These are phyloP conservation scores for Penstemon barbatus DNA, from an alignment of 257 asterid species.

Conservation along the genomic window DNA sequence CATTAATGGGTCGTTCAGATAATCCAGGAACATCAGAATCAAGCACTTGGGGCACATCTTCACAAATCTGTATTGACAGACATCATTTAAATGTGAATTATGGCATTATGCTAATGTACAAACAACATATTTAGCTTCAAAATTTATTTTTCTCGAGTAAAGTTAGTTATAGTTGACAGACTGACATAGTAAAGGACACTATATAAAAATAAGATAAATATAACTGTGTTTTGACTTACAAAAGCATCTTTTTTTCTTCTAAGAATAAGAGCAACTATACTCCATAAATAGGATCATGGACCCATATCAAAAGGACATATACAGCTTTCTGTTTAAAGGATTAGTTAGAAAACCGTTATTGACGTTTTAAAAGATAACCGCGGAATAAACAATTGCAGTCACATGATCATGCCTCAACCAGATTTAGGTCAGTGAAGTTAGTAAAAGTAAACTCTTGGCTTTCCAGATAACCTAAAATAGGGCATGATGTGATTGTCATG, in stretches of 20 bases:
- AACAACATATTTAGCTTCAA: constrained; percentile 1
- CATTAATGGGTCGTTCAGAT: constrained; percentile 82
- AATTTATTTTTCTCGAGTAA: neutral
- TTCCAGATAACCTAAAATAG: constrained; percentile 13
- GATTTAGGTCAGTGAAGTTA: constrained; percentile 7
- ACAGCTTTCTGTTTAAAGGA: neutral
- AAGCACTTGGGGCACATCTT: constrained; percentile 79
- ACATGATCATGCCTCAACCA: constrained; percentile 10
- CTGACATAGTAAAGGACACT: too few relatives aligned
- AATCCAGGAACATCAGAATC: constrained; percentile 81
- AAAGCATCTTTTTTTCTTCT: neutral
- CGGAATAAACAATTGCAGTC: constrained; percentile 9
- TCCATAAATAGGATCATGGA: constrained; percentile 1
- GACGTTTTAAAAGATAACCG: neutral
- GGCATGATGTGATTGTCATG: constrained; percentile 3
- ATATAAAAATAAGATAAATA: neutral
- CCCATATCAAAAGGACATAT: constrained; percentile 16
- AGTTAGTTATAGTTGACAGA: neutral
- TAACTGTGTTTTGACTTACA: too few relatives aligned
- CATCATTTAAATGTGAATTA: constrained; percentile 3
- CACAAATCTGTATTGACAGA: constrained; percentile 58
- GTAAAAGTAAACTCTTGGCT: neutral
- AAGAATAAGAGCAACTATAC: too few relatives aligned
- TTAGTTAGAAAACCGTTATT: neutral
- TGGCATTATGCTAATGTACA: constrained; percentile 9